Evolutionary conservation across 2,329 filamentous ascomycete species (phyloP).

Genomic region (Penicillium sp.): DNA sequence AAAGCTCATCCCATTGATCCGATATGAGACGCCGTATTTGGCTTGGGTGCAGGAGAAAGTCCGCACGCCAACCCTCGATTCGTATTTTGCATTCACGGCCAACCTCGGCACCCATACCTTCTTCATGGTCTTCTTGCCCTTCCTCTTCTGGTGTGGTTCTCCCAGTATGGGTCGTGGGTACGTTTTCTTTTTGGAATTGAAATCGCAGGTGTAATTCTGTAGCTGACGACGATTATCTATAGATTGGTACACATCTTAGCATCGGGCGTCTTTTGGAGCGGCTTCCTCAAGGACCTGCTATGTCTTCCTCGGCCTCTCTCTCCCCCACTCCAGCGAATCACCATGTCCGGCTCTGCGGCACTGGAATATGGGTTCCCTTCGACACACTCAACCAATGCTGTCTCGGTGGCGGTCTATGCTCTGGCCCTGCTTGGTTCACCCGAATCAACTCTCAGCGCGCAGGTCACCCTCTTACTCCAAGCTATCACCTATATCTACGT

Average conservation of each 20-base stretch:
- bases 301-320: conserved; percentile 90
- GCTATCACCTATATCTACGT: conserved; percentile 78
- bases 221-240: background rate
- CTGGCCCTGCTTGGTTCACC: conserved; percentile 68
- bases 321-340: conserved; percentile 88
- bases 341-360: conserved; percentile 93
- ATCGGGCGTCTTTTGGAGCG: conserved; percentile 79
- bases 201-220: background rate
- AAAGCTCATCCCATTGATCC: conserved; percentile 76
- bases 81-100: conserved; percentile 94
- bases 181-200: conserved; percentile 35
- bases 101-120: conserved; percentile 98
- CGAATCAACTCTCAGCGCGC: conserved; percentile 60
- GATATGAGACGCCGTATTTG: conserved; percentile 93
- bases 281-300: conserved; percentile 90
- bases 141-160: conserved; percentile 95
- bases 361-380: conserved; percentile 97
- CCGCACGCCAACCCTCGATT: conserved; percentile 82
- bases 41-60: conserved; percentile 78
- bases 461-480: conserved; percentile 64
- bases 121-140: conserved; percentile 93
- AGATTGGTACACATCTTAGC: conserved; percentile 70
- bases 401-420: conserved; percentile 86
- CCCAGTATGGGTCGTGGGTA: conserved; percentile 83
- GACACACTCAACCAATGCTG: conserved; percentile 94